Conservation (phyloP, 1,284 basidiomycete genomes). For the Trichosporon sp. region DNA sequence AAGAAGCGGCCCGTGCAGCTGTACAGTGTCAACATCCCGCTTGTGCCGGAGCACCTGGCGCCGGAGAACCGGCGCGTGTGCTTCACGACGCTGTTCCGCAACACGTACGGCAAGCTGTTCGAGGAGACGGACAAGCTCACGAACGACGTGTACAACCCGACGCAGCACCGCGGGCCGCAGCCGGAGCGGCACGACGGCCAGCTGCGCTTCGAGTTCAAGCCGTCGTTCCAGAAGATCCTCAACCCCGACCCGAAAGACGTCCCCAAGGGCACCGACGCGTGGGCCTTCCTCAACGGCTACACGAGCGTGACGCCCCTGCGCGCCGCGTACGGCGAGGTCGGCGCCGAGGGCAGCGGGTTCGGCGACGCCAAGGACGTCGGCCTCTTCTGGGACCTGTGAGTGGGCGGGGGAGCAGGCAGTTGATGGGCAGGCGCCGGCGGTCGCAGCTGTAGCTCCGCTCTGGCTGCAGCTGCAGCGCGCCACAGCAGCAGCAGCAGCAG, state of each 20-base stretch:
- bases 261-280: slow-evolving; percentile 73
- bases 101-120: slow-evolving; percentile 47
- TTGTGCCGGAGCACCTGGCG: slow-evolving; percentile 38
- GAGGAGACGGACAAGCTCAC: slow-evolving; percentile 26
- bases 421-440: neutral
- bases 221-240: slow-evolving; percentile 67
- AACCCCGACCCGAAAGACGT: slow-evolving; percentile 58
- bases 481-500: neutral
- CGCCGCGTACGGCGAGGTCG: slow-evolving; percentile 31
- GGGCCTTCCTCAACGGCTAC: slow-evolving; percentile 45
- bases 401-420: neutral
- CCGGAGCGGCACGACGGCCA: slow-evolving; percentile 14
- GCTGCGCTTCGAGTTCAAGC: slow-evolving; percentile 74
- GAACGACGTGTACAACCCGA: slow-evolving; percentile 2
- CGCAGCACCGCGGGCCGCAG: slow-evolving; percentile 11
- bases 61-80: slow-evolving; percentile 32
- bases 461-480: too few species aligned
- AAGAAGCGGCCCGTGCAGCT: slow-evolving; percentile 31
- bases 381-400: neutral
- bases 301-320: slow-evolving; percentile 38
- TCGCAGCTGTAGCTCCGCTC: neutral
- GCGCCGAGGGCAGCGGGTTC: slow-evolving; percentile 24
- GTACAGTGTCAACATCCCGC: slow-evolving; percentile 48
- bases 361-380: slow-evolving; percentile 5
- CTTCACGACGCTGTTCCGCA: slow-evolving; percentile 49